Evolutionary conservation across 345 rosid species (phyloP), one percentile per base, ranked within the genome.

Genomic region (Boechera divaricarpa): DNA sequence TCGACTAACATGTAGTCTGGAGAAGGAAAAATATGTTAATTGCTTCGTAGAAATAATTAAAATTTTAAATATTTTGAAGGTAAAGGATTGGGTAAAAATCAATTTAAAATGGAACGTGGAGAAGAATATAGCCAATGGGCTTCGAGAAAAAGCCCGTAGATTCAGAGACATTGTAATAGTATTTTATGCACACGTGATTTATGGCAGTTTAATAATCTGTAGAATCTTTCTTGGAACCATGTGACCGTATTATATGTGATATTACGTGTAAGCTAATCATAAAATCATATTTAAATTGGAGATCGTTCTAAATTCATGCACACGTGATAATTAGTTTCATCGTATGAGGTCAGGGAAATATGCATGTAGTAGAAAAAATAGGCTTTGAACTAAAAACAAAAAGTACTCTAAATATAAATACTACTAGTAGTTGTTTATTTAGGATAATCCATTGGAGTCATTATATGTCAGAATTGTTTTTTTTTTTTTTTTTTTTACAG

Each of bases 171-270:
- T 35, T 6, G 38, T 35, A 35, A 6, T 35, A 28, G 60, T 73
- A 42, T 28, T 63, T 28, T 73, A 73, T 39, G 53, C 54, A 39
- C 76, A 55, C 63, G 56, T 44, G 55, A 32, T 32, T 65, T 56
- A 57, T 74, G 51, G 59, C 41, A 53, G 35, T 33, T 66, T 55
- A 74, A 74, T 65, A 47, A 47, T 57, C 38, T 26, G 66, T 74
- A 66, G 51, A 74, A 74, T 66, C 72, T 66, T 74, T 74, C 51
- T 66, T 32, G 59, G 47, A 66, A 56, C 72, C 72, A 55, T 74
- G 66, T 74, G 72, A n/a, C 57, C 66, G 31, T 74, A 65, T 56
- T 74, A 47, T 65, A 44, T 57, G 58, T 36, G 67, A 66, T 74
- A 56, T 66, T 74, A 74, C 72, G 72, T 74, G 66, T 74, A 44